Conservation (phyloP, 768 basidiomycete species). For the Leccinum rimulosum region DNA sequence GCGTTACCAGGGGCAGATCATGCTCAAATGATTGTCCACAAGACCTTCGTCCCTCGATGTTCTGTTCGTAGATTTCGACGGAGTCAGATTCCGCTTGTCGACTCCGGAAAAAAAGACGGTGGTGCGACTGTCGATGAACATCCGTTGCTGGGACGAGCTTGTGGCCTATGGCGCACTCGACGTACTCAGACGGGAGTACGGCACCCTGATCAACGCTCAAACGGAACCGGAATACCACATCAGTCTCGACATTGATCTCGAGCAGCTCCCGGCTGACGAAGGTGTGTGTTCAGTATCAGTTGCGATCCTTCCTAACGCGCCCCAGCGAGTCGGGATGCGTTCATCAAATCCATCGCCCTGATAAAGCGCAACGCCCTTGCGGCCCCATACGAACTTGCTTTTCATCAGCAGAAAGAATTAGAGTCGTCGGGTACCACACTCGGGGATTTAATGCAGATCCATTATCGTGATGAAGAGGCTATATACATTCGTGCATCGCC, state of each 20-base stretch:
- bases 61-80: constrained; percentile 96
- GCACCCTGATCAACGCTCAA: constrained; percentile 58
- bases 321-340: constrained; percentile 73
- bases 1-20: constrained; percentile 3
- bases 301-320: constrained; percentile 7
- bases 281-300: constrained; percentile 47
- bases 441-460: constrained; percentile 87
- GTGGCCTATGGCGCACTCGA: constrained; percentile 82
- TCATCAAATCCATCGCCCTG: constrained; percentile 79
- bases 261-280: constrained; percentile 74
- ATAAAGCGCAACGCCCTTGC: constrained; percentile 93
- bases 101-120: constrained; percentile 82
- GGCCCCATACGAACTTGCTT: constrained; percentile 91
- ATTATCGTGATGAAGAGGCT: constrained; percentile 96
- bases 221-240: constrained; percentile 89
- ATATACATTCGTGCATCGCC: constrained; percentile 92
- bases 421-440: constrained; percentile 65
- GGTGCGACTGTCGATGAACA: constrained; percentile 91
- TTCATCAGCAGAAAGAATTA: constrained; percentile 78
- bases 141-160: constrained; percentile 96
- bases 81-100: constrained; percentile 90
- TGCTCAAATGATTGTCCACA: constrained; percentile 19
- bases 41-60: constrained; percentile 93
- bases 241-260: constrained; percentile 83
- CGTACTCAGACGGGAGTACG: constrained; percentile 81